phyloP scores from a whole-genome alignment of 306 rosid species.

The Lathyrus aphaca region DNA sequence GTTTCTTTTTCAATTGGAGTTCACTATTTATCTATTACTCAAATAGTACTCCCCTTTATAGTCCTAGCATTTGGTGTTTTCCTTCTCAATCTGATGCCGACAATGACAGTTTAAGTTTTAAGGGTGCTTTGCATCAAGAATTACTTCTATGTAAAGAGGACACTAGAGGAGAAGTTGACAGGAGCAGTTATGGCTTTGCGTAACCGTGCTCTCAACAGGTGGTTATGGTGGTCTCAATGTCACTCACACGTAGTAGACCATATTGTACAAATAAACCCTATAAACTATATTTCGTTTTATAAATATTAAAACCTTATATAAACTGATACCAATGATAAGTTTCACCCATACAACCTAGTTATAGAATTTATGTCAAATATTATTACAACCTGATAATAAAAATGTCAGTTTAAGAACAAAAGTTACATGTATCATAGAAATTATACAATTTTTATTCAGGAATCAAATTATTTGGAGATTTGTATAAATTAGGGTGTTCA shows the following conservation, averaged over 20 bases:
- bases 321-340: background rate
- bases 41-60: background rate
- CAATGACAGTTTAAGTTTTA: no score
- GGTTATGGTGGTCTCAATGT: background rate
- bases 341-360: background rate
- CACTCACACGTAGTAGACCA: background rate
- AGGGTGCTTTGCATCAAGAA: background rate
- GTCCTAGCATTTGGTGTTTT: background rate
- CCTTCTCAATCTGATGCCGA: background rate
- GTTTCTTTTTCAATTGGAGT: background rate
- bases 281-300: background rate
- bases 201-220: background rate
- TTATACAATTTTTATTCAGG: background rate
- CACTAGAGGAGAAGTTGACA: background rate
- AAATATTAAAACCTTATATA: background rate
- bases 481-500: constrained; percentile 7
- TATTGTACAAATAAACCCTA: background rate
- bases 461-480: constrained; percentile 15
- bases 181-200: background rate
- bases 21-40: background rate
- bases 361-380: background rate
- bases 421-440: constrained; percentile 6
- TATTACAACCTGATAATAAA: background rate
- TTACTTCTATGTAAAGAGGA: background rate
- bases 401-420: background rate